phyloP scores from a whole-genome alignment of 1,284 basidiomycete genomes.

The Boletus smithii region DNA sequence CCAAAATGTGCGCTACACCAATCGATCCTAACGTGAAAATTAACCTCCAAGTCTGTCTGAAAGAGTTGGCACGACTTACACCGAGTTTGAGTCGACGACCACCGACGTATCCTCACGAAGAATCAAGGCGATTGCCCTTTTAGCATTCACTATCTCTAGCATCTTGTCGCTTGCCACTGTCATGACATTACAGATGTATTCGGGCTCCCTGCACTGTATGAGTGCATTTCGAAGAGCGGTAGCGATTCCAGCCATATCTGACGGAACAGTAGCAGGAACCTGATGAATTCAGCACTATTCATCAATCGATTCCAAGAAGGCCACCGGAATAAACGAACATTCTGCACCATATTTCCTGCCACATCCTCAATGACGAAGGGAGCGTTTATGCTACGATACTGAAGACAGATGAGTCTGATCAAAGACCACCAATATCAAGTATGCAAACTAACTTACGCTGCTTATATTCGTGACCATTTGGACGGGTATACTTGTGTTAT shows the following conservation, averaged over 20 bases:
- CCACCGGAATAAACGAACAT: conserved; percentile 21
- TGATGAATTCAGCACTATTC: conserved; percentile 1
- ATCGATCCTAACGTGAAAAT: conserved; percentile 18
- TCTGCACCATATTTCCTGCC: conserved; percentile 30
- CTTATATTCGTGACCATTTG: conserved; percentile 27
- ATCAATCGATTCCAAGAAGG: not conserved
- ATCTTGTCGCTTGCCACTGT: conserved; percentile 29
- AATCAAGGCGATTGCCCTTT: conserved; percentile 22
- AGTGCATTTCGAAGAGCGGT: conserved; percentile 28
- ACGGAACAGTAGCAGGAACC: conserved; percentile 17
- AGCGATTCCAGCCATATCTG: conserved; percentile 23
- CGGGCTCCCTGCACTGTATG: conserved; percentile 14
- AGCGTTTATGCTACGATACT: conserved; percentile 29
- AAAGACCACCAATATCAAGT: not conserved
- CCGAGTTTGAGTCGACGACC: conserved; percentile 33
- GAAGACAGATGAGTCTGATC: not conserved
- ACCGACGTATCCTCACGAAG: conserved; percentile 12
- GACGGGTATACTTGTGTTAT: conserved; percentile 7
- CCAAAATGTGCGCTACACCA: conserved; percentile 36
- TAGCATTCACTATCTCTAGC: conserved; percentile 25
- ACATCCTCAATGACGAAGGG: conserved; percentile 20
- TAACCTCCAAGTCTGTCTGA: not conserved
- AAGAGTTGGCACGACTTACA: conserved; percentile 19
- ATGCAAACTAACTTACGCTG: conserved; percentile 25
- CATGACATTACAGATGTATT: conserved; percentile 28